phyloP scores from a whole-genome alignment of 306 rosid species.

The Lathyrus oleraceus region DNA sequence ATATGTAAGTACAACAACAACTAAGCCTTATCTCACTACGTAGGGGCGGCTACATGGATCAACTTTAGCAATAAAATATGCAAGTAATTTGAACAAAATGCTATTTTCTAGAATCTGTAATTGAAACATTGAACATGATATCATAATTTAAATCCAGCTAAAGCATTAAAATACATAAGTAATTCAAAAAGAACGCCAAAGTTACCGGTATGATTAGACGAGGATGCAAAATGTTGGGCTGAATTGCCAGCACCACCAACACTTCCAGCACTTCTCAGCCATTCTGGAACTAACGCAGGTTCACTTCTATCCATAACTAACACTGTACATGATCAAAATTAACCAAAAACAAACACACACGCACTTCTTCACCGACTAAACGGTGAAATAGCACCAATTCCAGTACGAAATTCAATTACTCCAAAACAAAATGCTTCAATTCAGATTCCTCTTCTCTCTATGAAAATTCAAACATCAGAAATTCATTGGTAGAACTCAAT shows the following conservation, averaged over 20 bases:
- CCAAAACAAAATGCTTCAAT: conserved; percentile 34
- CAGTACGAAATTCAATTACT: conserved; percentile 1
- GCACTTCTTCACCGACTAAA: conserved; percentile 52
- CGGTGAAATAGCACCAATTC: conserved; percentile 2
- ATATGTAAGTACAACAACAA: too few relatives aligned
- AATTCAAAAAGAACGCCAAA: background rate
- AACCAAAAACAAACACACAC: conserved; percentile 32
- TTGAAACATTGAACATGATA: background rate
- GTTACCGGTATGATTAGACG: conserved; percentile 73
- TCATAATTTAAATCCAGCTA: background rate
- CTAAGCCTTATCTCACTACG: too few relatives aligned
- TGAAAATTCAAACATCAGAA: too few relatives aligned
- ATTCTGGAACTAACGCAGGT: conserved; percentile 94
- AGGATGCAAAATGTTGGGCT: conserved; percentile 70
- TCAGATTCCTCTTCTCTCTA: too few relatives aligned
- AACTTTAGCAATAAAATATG: background rate
- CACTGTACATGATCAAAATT: conserved; percentile 79
- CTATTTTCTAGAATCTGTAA: background rate
- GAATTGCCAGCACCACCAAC: conserved; percentile 84
- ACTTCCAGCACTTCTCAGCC: conserved; percentile 94
- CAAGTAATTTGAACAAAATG: background rate
- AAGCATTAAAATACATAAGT: background rate
- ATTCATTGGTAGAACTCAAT: conserved; percentile 20
- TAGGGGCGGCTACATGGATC: too few relatives aligned
- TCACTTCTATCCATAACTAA: conserved; percentile 96